A percentile compares a stretch with the other conserved stretches of the same genome.
phyloP scores from a whole-genome alignment of 108 stramenopile genomes.

The Skeletonema menzelii region DNA sequence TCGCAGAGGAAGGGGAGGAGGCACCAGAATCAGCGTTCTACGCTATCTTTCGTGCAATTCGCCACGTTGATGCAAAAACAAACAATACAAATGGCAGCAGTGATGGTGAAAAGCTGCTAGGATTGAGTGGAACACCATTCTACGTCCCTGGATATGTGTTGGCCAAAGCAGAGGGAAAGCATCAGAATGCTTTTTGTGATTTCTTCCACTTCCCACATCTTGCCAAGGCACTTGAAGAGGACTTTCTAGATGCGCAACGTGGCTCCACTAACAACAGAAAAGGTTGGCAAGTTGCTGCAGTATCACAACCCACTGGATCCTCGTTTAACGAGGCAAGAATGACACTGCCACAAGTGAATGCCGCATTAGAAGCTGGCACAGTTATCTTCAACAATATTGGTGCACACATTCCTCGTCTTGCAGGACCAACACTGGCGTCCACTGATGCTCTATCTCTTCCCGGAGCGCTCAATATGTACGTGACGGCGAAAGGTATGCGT shows the following conservation, averaged over 20 bases:
- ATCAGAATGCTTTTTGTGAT: conserved; percentile 31
- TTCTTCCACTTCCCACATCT: conserved; percentile 72
- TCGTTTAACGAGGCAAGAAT: conserved; percentile 84
- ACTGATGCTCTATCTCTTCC: conserved; percentile 82
- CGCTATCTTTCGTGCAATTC: conserved; percentile 68
- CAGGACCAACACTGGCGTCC: conserved; percentile 74
- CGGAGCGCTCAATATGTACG: conserved; percentile 84
- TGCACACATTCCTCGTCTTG: conserved; percentile 80
- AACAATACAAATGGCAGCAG: not conserved
- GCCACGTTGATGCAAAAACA: conserved; percentile 18
- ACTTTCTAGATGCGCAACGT: conserved; percentile 80
- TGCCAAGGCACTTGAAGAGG: conserved; percentile 66
- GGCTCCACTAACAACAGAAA: conserved; percentile 82
- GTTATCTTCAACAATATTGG: conserved; percentile 87
- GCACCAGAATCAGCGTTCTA: conserved; percentile 54
- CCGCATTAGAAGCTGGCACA: conserved; percentile 75
- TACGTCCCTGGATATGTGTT: conserved; percentile 52
- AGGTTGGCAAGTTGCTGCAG: conserved; percentile 75
- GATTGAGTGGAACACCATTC: conserved; percentile 66
- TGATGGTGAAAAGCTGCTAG: conserved; percentile 20
- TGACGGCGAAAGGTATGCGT: conserved; percentile 77
- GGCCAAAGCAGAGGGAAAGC: conserved; percentile 16
- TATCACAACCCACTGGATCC: conserved; percentile 66
- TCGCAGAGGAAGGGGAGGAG: conserved; percentile 26
- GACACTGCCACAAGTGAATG: conserved; percentile 65